A percentile compares a stretch with the other conserved stretches of the same genome.
Conservation (phyloP, 352 stramenopile genomes). For the Phytophthora podocarpi region DNA sequence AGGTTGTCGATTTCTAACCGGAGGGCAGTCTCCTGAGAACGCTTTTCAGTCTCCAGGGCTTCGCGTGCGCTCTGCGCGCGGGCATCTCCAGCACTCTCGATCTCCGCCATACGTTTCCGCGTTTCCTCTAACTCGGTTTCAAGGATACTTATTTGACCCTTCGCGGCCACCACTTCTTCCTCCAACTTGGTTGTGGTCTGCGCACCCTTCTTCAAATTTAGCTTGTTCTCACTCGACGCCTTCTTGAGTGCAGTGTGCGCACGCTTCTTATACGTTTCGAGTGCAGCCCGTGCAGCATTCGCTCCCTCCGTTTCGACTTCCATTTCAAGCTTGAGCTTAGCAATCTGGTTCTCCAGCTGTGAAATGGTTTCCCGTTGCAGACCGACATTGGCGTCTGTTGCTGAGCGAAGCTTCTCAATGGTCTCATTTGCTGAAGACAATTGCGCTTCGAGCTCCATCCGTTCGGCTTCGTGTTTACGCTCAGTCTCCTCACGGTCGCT, state of each 20-base stretch:
- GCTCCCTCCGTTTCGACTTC: conserved; percentile 58
- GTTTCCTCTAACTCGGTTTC: conserved; percentile 43
- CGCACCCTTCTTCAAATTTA: conserved; percentile 57
- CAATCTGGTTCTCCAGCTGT: conserved; percentile 35
- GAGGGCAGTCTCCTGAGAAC: conserved; percentile 22
- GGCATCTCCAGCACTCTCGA: conserved; percentile 20
- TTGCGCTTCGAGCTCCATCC: conserved; percentile 34
- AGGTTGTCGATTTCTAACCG: conserved; percentile 38
- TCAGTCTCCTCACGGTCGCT: conserved; percentile 14
- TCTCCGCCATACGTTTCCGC: conserved; percentile 29
- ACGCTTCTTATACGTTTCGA: conserved; percentile 85
- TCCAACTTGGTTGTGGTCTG: conserved; percentile 53
- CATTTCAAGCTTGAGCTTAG: conserved; percentile 40
- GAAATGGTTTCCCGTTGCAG: conserved; percentile 23
- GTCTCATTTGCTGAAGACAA: conserved; percentile 37
- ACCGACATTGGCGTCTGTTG: conserved; percentile 16
- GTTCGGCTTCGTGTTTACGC: conserved; percentile 25
- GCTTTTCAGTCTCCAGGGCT: conserved; percentile 40
- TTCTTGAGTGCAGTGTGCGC: conserved; percentile 81
- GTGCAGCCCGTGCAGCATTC: conserved; percentile 49
- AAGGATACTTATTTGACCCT: conserved; percentile 38
- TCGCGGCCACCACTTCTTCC: conserved; percentile 47
- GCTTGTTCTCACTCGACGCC: conserved; percentile 64
- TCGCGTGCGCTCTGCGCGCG: conserved; percentile 28
- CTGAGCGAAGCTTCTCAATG: conserved; percentile 38